Evolutionary conservation across 2,329 filamentous ascomycete genomes (phyloP).

Genomic region (Dothideomycetidae sp.): DNA sequence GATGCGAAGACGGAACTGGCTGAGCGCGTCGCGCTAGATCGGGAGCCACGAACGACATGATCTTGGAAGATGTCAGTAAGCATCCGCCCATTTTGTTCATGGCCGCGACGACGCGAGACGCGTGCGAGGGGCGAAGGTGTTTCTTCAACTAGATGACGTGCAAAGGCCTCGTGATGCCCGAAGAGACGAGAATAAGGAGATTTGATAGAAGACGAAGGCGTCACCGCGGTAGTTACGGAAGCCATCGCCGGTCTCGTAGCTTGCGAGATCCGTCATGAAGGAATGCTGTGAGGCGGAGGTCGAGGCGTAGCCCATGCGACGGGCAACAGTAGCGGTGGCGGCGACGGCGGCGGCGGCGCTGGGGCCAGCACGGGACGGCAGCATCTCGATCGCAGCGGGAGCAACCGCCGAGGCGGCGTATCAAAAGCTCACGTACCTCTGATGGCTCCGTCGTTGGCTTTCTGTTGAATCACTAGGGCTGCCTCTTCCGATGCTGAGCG

Average conservation of each 20-base stretch:
- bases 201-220: neutral
- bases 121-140: slow-evolving; percentile 11
- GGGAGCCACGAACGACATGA: slow-evolving; percentile 25
- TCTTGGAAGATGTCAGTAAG: slow-evolving; percentile 17
- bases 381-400: neutral
- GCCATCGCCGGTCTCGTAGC: no score
- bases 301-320: neutral
- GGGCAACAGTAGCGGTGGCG: no score
- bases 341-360: no score
- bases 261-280: no score
- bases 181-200: slow-evolving; percentile 3
- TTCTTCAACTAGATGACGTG: slow-evolving; percentile 14
- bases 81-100: slow-evolving; percentile 12
- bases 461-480: slow-evolving; percentile 23
- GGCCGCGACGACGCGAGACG: slow-evolving; percentile 2
- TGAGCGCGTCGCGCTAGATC: slow-evolving; percentile 24
- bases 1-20: slow-evolving; percentile 20
- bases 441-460: slow-evolving; percentile 24
- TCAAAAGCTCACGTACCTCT: slow-evolving; percentile 19
- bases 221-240: neutral
- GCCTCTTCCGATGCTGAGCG: slow-evolving; percentile 22
- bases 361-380: neutral
- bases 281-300: slow-evolving; percentile 5
- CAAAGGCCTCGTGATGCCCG: slow-evolving; percentile 12
- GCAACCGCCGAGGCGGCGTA: neutral